Conservation (phyloP, 805 yeast species). For the Yarrowia sp. region DNA sequence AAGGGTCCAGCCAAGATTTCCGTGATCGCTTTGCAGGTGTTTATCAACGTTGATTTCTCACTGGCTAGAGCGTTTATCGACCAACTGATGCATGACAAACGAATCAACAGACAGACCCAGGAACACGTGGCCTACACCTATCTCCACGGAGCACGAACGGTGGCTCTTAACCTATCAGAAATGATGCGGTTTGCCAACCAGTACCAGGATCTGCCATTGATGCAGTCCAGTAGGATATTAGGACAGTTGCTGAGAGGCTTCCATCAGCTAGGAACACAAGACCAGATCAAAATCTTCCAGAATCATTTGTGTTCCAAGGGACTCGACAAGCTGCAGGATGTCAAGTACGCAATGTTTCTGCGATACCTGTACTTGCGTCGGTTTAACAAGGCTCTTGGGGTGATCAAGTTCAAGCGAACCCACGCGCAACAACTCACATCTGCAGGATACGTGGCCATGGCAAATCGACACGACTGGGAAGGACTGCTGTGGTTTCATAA, state of each 20-base stretch:
- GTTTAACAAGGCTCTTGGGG: background rate
- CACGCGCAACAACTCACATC: background rate
- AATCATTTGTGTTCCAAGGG: background rate
- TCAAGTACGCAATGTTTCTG: background rate
- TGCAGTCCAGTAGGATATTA: background rate
- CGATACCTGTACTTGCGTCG: background rate
- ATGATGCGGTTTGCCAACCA: conserved; percentile 3
- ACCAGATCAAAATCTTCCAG: background rate
- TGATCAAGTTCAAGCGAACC: background rate
- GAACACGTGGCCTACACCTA: background rate
- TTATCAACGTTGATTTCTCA: conserved; percentile 6
- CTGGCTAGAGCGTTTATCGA: conserved; percentile 4
- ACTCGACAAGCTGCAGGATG: background rate
- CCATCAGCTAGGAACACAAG: background rate
- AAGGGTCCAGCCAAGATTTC: background rate
- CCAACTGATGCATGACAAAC: conserved; percentile 19
- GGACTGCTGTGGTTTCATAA: background rate
- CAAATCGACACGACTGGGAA: background rate
- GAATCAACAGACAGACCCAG: background rate
- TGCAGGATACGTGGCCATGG: background rate
- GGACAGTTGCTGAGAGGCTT: background rate
- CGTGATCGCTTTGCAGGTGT: background rate
- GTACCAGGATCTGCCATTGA: background rate
- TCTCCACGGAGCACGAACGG: background rate
- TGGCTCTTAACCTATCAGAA: background rate